Base-by-base conservation (phyloP, 306 rosid species). In the Castanea mollissima region DNA sequence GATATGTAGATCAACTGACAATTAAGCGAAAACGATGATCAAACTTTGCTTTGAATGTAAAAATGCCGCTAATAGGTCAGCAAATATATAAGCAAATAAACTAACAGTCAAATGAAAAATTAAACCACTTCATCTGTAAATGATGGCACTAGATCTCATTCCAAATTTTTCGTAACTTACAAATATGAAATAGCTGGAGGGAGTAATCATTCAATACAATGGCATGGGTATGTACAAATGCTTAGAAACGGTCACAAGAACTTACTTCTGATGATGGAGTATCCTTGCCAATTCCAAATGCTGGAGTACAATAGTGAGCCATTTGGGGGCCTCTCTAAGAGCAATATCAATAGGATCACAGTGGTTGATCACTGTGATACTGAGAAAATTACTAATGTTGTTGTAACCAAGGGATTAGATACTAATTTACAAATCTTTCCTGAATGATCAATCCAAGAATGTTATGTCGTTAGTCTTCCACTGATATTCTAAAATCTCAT, bases 391-490 rank as follows among this genome's bases (percentile, higher is more conserved):
- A 35, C 31, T 69, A 38, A 44, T 64, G 75, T n/a, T 29, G n/a
- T 75, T 18, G 14, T 21, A 16, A 31, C 41, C 19, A 19, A 19
- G 64, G 54, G 31, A 56, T 56, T 35, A 4, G 25, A 57, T 27
- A 31, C 27, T 67, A 69, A 35, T 51, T 51, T 58, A 76, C 65
- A 75, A 59, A 72, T 15, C 60, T 29, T 70, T 46, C 64, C 64
- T 2, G 8, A 68, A 9, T 55, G 32, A 32, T 34, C 41, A 55
- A 44, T 68, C 12, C 34, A 31, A 56, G 38, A 25, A 29, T 55
- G 74, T 64, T 67, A 18, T 67, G 57, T 58, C 55, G 31, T 20
- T 74, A 44, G n/a, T 34, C 76, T 46, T 71, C 41, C 70, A 59
- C 15, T 18, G 46, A 31, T 3, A 15, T 32, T 32, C 41, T 16